Conservation (phyloP, 306 rosid species). For the Cucumis sativus region DNA sequence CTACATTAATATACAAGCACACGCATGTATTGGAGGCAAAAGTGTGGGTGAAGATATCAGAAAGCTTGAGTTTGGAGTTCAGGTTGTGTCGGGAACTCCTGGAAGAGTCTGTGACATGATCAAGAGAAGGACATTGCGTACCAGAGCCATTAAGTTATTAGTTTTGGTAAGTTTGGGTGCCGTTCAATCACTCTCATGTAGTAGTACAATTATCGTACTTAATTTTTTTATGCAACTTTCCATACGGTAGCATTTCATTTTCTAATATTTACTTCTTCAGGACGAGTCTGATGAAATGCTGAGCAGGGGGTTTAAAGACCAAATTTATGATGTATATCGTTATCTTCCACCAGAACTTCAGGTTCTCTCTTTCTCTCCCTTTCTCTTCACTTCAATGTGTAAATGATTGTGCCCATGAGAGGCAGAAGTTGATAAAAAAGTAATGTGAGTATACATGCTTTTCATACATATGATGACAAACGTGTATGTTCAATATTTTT, state of each 20-base stretch:
- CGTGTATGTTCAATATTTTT: not conserved
- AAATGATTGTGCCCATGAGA: not conserved
- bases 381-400: not conserved
- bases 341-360: conserved; percentile 98
- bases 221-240: not conserved
- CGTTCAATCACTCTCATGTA: not conserved
- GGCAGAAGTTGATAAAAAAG: not conserved
- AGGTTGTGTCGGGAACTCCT: conserved; percentile 97
- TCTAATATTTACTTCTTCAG: conserved; percentile 20
- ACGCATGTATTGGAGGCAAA: conserved; percentile 88
- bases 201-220: not conserved
- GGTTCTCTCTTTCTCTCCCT: conserved; percentile 34
- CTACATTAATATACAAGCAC: conserved; percentile 81
- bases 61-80: conserved; percentile 92
- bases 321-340: conserved; percentile 92
- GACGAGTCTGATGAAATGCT: conserved; percentile 99
- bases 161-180: conserved; percentile 47
- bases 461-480: not conserved
- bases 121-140: conserved; percentile 88
- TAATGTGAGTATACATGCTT: not conserved
- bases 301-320: conserved; percentile 99
- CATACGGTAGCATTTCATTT: not conserved
- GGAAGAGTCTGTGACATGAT: conserved; percentile 99
- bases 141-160: conserved; percentile 76
- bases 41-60: conserved; percentile 94